phyloP scores from a whole-genome alignment of 495 filamentous ascomycete genomes.

The Aspergillus kassunensis region DNA sequence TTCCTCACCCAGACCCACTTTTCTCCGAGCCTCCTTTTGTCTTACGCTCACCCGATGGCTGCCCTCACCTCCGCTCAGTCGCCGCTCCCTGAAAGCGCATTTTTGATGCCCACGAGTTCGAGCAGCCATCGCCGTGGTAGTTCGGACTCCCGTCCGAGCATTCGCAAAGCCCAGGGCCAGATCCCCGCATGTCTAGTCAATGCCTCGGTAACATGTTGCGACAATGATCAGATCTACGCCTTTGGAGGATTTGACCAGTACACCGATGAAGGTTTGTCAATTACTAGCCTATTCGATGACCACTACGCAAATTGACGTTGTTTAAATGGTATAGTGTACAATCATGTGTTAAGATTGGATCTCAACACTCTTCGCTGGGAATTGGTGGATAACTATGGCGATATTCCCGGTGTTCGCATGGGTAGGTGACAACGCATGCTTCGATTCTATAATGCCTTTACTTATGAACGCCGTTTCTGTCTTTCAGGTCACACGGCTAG shows the following conservation, averaged over 20 bases:
- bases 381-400: constrained; percentile 95
- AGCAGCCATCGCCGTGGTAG: constrained; percentile 54
- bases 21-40: constrained; percentile 27
- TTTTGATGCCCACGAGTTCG: constrained; percentile 79
- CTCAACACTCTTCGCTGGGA: constrained; percentile 86
- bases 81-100: constrained; percentile 58
- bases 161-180: constrained; percentile 78
- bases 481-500: constrained; percentile 85
- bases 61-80: constrained; percentile 24
- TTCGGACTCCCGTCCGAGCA: constrained; percentile 73
- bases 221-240: constrained; percentile 92
- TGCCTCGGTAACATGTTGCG: constrained; percentile 95
- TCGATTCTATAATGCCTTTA: not conserved
- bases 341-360: constrained; percentile 88
- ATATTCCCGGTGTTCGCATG: constrained; percentile 97
- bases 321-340: constrained; percentile 64
- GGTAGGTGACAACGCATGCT: constrained; percentile 49
- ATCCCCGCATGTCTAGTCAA: constrained; percentile 93
- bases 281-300: not conserved
- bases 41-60: constrained; percentile 26
- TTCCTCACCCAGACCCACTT: constrained; percentile 40
- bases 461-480: not conserved
- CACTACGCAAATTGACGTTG: constrained; percentile 9
- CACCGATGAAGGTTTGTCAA: constrained; percentile 74
- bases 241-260: constrained; percentile 99